Percentiles rank a stretch among this genome's conserved stretches.
Conservation (phyloP, 805 yeast genomes). For the Schizosaccharomyces octosporus region DNA sequence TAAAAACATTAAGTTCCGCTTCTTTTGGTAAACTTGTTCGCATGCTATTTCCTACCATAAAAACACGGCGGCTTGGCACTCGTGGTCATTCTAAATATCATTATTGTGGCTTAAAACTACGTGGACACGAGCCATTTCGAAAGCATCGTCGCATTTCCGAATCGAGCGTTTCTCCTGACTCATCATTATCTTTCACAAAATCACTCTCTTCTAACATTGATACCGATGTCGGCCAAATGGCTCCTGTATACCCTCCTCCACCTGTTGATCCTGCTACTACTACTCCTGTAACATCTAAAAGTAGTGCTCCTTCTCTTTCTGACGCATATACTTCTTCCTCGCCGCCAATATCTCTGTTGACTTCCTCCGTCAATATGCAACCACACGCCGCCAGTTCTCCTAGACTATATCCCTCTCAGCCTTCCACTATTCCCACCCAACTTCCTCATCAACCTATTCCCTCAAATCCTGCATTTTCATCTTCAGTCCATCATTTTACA, state of each 20-base stretch:
- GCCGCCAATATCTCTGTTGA: neutral
- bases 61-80: conserved; percentile 57
- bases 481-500: neutral
- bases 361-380: neutral
- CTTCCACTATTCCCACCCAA: neutral
- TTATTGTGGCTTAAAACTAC: conserved; percentile 43
- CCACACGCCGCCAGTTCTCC: neutral
- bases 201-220: neutral
- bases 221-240: neutral
- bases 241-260: neutral
- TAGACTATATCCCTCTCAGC: neutral
- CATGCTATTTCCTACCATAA: conserved; percentile 36
- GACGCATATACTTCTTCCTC: neutral
- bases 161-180: neutral
- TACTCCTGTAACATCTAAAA: neutral
- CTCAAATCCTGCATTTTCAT: neutral
- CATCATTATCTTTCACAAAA: neutral
- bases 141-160: neutral
- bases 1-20: conserved; percentile 47
- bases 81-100: conserved; percentile 68
- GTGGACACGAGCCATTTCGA: neutral
- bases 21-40: conserved; percentile 54
- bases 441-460: neutral
- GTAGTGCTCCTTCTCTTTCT: neutral
- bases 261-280: neutral